Evolutionary conservation across 345 rosid species (phyloP).

Genomic region (Kernera saxatilis): DNA sequence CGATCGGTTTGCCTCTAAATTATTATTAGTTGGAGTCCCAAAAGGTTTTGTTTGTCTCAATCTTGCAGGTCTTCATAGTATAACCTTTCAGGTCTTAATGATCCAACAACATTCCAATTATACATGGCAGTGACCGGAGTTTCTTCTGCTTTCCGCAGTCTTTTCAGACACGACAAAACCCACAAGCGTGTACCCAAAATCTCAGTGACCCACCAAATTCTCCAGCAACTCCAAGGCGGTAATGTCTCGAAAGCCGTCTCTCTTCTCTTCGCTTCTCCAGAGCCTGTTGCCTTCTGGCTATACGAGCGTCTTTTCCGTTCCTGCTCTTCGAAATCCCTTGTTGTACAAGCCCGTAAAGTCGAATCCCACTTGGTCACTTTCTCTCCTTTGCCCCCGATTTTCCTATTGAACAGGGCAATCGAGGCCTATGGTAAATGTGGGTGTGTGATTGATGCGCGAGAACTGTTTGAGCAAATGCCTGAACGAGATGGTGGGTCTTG

Average conservation of each 20-base stretch:
- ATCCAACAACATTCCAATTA: background rate
- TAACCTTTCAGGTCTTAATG: no score
- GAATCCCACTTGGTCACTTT: constrained; percentile 58
- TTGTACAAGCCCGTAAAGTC: constrained; percentile 70
- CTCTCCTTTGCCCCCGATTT: constrained; percentile 48
- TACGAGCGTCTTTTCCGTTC: constrained; percentile 58
- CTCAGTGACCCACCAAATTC: constrained; percentile 34
- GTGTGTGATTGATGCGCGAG: constrained; percentile 51
- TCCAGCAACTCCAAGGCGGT: constrained; percentile 36
- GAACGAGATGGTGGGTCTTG: constrained; percentile 89
- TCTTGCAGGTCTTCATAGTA: no score
- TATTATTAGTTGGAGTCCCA: no score
- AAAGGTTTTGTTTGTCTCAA: no score
- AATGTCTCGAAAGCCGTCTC: constrained; percentile 51
- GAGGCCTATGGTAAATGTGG: constrained; percentile 60
- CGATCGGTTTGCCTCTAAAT: no score
- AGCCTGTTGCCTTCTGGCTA: constrained; percentile 42
- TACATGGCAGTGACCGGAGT: constrained; percentile 17
- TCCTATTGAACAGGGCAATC: constrained; percentile 63
- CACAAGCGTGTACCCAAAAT: background rate
- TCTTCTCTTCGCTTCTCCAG: constrained; percentile 52
- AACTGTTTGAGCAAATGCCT: constrained; percentile 81
- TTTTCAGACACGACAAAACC: background rate
- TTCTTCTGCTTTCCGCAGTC: constrained; percentile 8
- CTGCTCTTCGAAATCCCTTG: constrained; percentile 42